Conservation (phyloP, 768 basidiomycete genomes). For the Lactarius hengduanensis region DNA sequence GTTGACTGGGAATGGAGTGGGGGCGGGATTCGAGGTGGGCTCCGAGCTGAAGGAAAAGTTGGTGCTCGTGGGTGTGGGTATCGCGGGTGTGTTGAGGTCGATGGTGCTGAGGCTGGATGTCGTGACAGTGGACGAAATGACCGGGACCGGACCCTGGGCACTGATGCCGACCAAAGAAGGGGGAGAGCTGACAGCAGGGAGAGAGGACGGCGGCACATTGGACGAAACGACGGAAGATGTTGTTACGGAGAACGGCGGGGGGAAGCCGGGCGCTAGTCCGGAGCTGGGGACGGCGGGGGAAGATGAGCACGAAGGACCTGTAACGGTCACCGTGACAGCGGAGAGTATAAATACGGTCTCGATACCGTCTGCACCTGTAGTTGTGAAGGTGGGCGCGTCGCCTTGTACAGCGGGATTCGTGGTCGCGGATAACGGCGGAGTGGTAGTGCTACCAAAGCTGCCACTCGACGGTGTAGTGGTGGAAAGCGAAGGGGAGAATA, state of each 20-base stretch:
- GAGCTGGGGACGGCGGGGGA: conserved; percentile 7
- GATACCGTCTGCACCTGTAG: conserved; percentile 18
- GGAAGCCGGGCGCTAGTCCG: neutral
- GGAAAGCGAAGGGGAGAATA: neutral
- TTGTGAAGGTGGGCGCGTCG: conserved; percentile 5
- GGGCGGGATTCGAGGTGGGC: conserved; percentile 5
- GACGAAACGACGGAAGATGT: neutral
- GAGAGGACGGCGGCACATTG: neutral
- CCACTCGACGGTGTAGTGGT: conserved; percentile 5
- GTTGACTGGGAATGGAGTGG: neutral
- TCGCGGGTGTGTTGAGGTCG: neutral
- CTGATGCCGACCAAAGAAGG: neutral
- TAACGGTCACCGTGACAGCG: conserved; percentile 4
- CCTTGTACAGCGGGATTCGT: neutral
- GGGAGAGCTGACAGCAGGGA: neutral
- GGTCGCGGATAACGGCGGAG: conserved; percentile 1
- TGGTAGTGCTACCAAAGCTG: neutral
- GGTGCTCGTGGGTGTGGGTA: conserved; percentile 1
- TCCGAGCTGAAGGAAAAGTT: conserved; percentile 12
- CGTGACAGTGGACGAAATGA: neutral
- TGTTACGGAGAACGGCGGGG: neutral
- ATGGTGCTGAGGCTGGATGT: neutral
- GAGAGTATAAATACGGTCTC: conserved; percentile 17
- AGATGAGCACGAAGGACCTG: neutral
- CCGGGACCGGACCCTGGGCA: neutral